Evolutionary conservation across 2,329 filamentous ascomycete species (phyloP).

Genomic region (Phaeosphaeriaceae sp.): DNA sequence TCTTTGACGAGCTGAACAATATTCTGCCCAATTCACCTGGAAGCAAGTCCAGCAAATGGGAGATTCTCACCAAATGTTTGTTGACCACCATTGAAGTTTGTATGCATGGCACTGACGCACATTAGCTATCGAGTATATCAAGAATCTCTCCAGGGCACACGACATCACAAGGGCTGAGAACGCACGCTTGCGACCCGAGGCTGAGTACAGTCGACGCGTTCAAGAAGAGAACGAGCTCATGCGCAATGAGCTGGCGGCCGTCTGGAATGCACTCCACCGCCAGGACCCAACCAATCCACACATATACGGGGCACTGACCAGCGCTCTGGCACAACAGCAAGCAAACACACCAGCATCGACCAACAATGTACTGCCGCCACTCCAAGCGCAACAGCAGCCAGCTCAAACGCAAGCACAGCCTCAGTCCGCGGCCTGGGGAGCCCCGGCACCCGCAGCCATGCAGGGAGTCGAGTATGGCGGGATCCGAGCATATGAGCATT

Average conservation of each 20-base stretch:
- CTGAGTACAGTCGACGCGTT: conserved; percentile 52
- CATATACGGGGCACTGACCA: conserved; percentile 56
- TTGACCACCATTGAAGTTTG: conserved; percentile 2
- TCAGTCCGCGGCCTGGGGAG: conserved; percentile 44
- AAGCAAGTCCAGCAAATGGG: conserved; percentile 88
- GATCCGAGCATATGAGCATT: conserved; percentile 45
- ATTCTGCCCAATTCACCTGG: conserved; percentile 81
- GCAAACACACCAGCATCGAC: conserved; percentile 35
- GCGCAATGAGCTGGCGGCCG: conserved; percentile 54
- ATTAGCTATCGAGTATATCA: conserved; percentile 59
- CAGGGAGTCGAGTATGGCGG: conserved; percentile 58
- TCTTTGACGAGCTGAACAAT: conserved; percentile 81
- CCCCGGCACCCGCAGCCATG: conserved; percentile 51
- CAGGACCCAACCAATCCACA: conserved; percentile 56
- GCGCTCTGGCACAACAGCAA: conserved; percentile 51
- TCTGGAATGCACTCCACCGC: conserved; percentile 55
- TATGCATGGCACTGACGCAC: conserved; percentile 12
- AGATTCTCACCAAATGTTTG: conserved; percentile 83
- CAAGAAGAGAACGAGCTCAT: conserved; percentile 57
- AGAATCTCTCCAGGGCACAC: conserved; percentile 47
- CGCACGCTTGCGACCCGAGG: conserved; percentile 52
- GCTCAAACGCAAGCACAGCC: conserved; percentile 24
- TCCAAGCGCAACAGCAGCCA: conserved; percentile 47
- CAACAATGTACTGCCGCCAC: conserved; percentile 45
- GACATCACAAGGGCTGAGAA: conserved; percentile 50